These are phyloP conservation scores for Skeletonema marinoi DNA, from an alignment of 108 stramenopile genomes.

Conservation along the genomic window DNA sequence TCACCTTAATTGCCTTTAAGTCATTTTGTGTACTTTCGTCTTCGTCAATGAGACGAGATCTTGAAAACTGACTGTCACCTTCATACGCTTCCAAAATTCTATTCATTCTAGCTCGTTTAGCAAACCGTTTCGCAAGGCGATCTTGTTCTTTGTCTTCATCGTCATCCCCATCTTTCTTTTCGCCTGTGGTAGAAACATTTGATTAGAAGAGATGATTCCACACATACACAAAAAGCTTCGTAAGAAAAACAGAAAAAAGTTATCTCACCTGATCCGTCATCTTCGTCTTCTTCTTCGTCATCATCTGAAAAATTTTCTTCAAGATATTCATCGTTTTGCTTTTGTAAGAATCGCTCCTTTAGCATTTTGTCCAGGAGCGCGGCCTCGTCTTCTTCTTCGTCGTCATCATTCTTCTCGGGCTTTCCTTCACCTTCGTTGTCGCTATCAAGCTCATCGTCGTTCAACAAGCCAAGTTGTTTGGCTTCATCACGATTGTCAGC, in stretches of 20 bases:
- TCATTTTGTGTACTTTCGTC: constrained; percentile 75
- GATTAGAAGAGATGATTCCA: background rate
- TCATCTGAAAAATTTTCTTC: constrained; percentile 82
- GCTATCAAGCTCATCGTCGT: constrained; percentile 88
- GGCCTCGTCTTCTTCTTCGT: constrained; percentile 80
- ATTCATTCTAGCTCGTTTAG: constrained; percentile 83
- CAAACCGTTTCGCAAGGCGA: constrained; percentile 80
- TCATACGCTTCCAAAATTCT: constrained; percentile 60
- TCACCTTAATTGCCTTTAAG: constrained; percentile 75
- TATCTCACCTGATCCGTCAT: constrained; percentile 35
- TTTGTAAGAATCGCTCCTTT: constrained; percentile 78
- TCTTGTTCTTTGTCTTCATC: constrained; percentile 83
- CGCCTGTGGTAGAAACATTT: constrained; percentile 19
- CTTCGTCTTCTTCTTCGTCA: constrained; percentile 64
- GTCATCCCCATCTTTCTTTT: constrained; percentile 44
- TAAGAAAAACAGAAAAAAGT: background rate
- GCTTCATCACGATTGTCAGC: constrained; percentile 88
- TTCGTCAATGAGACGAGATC: constrained; percentile 77
- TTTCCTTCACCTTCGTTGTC: constrained; percentile 67
- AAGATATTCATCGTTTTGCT: constrained; percentile 54
- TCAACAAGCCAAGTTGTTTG: constrained; percentile 80
- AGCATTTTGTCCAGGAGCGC: constrained; percentile 85
- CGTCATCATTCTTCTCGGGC: constrained; percentile 48
- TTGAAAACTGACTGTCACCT: constrained; percentile 47
- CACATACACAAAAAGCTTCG: background rate